Percentiles rank a stretch among this genome's conserved stretches.
These are phyloP conservation scores for Wallacemonas rigidus DNA, from an alignment of 208 protist genomes.

Conservation along the genomic window DNA sequence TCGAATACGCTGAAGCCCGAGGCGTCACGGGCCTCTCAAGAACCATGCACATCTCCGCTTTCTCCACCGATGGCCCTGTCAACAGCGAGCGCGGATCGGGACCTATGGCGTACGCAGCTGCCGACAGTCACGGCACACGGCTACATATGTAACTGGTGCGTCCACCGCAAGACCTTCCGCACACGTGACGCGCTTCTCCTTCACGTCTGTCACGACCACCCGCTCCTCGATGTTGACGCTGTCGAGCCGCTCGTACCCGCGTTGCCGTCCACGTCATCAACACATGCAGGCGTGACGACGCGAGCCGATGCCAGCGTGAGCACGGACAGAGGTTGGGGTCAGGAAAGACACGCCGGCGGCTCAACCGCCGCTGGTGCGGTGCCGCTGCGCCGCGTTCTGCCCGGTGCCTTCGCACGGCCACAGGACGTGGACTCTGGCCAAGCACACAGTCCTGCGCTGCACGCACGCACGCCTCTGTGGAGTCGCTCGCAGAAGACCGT, in stretches of 20 bases:
- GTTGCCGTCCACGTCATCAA: slow-evolving; percentile 9
- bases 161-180: slow-evolving; percentile 34
- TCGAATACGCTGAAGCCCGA: not conserved
- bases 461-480: not conserved
- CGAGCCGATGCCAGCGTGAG: no score
- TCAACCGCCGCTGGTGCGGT: not conserved
- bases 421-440: slow-evolving; percentile 5
- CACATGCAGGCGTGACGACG: no score
- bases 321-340: not conserved
- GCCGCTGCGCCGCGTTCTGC: not conserved
- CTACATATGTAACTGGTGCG: slow-evolving; percentile 90
- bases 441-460: not conserved
- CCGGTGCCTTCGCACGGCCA: slow-evolving; percentile 1
- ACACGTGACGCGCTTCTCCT: slow-evolving; percentile 81
- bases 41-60: slow-evolving; percentile 20
- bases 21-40: not conserved
- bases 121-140: slow-evolving; percentile 67
- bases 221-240: slow-evolving; percentile 64
- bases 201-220: slow-evolving; percentile 78
- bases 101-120: slow-evolving; percentile 28
- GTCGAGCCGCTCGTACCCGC: slow-evolving; percentile 60
- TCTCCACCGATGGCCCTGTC: not conserved
- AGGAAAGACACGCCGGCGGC: not conserved
- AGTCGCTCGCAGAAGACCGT: not conserved
- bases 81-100: not conserved